These are phyloP conservation scores for Candida taoyuanica DNA, from an alignment of 805 yeast genomes.

Conservation along the genomic window DNA sequence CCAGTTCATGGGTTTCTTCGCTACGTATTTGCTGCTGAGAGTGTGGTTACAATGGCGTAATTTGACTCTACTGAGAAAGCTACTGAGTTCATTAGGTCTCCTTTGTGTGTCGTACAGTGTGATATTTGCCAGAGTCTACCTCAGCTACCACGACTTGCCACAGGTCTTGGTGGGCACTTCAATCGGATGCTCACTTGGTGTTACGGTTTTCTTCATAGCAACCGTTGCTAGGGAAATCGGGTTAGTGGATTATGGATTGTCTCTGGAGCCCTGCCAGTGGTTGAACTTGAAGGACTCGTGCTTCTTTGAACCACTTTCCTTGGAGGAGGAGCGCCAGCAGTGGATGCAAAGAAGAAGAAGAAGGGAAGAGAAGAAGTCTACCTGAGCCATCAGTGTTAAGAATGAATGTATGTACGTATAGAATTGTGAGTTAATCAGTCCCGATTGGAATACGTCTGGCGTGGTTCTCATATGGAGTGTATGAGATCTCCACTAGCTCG, in stretches of 20 bases:
- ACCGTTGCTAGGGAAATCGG: constrained; percentile 62
- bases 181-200: constrained; percentile 59
- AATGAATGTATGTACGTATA: too few relatives aligned
- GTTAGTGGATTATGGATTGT: constrained; percentile 57
- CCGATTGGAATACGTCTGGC: constrained; percentile 47
- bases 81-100: constrained; percentile 29
- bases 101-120: constrained; percentile 37
- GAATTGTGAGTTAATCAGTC: too few relatives aligned
- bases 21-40: constrained; percentile 49
- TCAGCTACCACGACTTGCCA: constrained; percentile 66
- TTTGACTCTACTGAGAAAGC: constrained; percentile 28
- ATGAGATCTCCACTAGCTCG: constrained; percentile 81
- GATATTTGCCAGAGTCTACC: constrained; percentile 66
- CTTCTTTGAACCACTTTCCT: constrained; percentile 41
- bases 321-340: constrained; percentile 41
- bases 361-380: too few relatives aligned
- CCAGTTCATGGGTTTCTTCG: constrained; percentile 88
- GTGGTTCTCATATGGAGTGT: constrained; percentile 77
- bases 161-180: constrained; percentile 74
- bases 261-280: constrained; percentile 47
- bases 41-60: constrained; percentile 39
- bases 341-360: constrained; percentile 29
- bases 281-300: constrained; percentile 60
- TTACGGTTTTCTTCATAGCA: constrained; percentile 48
- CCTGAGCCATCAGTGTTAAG: too few relatives aligned